Conservation (phyloP, 129 eudicot genomes). For the sunflower (Helianthus annuus) region HanXRQr2.0-SUNRISE NC_035441.2:107404667-107405166, state of each 20-base stretch:
- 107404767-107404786: neutral
- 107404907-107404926: conserved; percentile 57
- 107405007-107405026: neutral
- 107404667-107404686: neutral
- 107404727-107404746: neutral
- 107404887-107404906: conserved; percentile 40
- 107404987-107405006: conserved; percentile 15
- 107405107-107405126: conserved; percentile 89
- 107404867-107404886: conserved; percentile 70
- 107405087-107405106: conserved; percentile 91
- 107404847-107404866: conserved; percentile 51
- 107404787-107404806: conserved; percentile 1
- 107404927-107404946: conserved; percentile 53
- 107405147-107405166: conserved; percentile 93
- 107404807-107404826: conserved; percentile 44
- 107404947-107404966: conserved; percentile 20
- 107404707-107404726: neutral
- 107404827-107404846: conserved; percentile 69
- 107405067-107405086: conserved; percentile 90
- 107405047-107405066: conserved; percentile 57
- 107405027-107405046: conserved; percentile 10
- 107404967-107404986: conserved; percentile 18
- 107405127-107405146: conserved; percentile 82
- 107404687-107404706: neutral
- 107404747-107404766: neutral